These are phyloP conservation scores for Stemphylium vesicarium DNA, from an alignment of 2,329 filamentous ascomycete species.

Conservation along the genomic window DNA sequence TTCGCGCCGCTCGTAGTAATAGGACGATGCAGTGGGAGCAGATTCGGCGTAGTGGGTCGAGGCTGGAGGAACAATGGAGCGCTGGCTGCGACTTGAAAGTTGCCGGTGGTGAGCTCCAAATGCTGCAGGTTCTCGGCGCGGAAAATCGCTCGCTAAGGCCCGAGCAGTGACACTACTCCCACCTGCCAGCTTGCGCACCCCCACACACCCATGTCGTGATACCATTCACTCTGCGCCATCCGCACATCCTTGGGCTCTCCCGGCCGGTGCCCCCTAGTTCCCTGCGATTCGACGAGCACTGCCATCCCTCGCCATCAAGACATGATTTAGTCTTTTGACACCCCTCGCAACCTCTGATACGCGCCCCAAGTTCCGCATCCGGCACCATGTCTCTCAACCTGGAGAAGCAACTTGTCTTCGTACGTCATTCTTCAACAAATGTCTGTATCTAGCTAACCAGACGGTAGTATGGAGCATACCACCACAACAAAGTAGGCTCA, in stretches of 20 bases:
- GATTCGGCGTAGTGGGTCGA: conserved; percentile 21
- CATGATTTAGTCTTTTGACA: conserved; percentile 33
- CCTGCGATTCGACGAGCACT: conserved; percentile 4
- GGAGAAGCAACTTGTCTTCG: conserved; percentile 82
- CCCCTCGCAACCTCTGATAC: conserved; percentile 33
- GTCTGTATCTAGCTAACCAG: conserved; percentile 19
- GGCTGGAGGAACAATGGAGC: conserved; percentile 19
- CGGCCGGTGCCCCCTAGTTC: conserved; percentile 19
- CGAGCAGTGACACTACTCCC: conserved; percentile 17
- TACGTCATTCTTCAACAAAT: conserved; percentile 56
- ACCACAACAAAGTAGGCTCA: conserved; percentile 69
- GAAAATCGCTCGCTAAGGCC: conserved; percentile 26
- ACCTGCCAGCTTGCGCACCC: conserved; percentile 31
- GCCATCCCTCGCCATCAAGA: conserved; percentile 24
- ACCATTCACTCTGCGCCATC: conserved; percentile 30
- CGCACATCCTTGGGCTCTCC: conserved; percentile 22
- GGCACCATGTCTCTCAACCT: conserved; percentile 68
- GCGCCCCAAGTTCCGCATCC: conserved; percentile 36
- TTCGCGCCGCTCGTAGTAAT: conserved; percentile 25
- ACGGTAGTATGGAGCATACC: conserved; percentile 79
- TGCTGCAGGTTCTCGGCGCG: conserved; percentile 20
- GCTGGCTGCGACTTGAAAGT: conserved; percentile 1
- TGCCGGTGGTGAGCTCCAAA: conserved; percentile 5
- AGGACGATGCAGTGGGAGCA: conserved; percentile 11
- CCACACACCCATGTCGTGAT: conserved; percentile 35